Evolutionary conservation across 2,329 filamentous ascomycete species (phyloP), one percentile per base, ranked within the genome.

Genomic region (Aspergillus sp.): DNA sequence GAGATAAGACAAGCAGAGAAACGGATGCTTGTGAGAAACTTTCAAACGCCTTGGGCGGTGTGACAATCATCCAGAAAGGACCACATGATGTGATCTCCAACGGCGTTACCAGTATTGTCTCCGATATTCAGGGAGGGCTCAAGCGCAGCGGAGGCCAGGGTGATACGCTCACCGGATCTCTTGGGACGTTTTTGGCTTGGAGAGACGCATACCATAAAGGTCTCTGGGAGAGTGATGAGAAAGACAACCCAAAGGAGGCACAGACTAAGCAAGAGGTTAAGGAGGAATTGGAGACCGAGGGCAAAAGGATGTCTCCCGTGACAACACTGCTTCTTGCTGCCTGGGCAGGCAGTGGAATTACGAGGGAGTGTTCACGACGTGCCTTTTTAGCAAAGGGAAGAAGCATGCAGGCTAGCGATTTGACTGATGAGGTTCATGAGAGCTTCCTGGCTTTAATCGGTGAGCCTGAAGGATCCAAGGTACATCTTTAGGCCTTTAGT

Each of bases 111-210:
- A 95, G 87, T n/a, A 69, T 90, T 27, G 72, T 86, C 0, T 86
- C 85, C 27, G 90, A 95, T 54, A 69, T 90, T 3, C 70, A 81
- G 58, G 93, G 93, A 7, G 91, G 91, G 1, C 69, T 82, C 65
- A 98, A 98, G 79, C 77, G 93, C 52, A 91, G 88, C 45, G 93
- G 91, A 38, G 93, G 93, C 0, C 93, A 98, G 69, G 93, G 93
- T 2, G 93, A 98, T 69, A 97, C 93, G 4, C 72, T 98, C 52
- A 97, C 93, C 0, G 93, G 93, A 1, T 83, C 83, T 30, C 72
- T 98, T 52, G 93, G 87, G 1, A 97, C 93, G 4, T 82, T 98
- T 53, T 68, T 97, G 51, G 90, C 82, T 1, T 98, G 91, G 83
- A 78, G 91, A 48, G 84, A 83, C 63, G 89, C 89, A 19, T 98